phyloP scores from a whole-genome alignment of 257 asterid genomes.

The Handroanthus guayacan region DNA sequence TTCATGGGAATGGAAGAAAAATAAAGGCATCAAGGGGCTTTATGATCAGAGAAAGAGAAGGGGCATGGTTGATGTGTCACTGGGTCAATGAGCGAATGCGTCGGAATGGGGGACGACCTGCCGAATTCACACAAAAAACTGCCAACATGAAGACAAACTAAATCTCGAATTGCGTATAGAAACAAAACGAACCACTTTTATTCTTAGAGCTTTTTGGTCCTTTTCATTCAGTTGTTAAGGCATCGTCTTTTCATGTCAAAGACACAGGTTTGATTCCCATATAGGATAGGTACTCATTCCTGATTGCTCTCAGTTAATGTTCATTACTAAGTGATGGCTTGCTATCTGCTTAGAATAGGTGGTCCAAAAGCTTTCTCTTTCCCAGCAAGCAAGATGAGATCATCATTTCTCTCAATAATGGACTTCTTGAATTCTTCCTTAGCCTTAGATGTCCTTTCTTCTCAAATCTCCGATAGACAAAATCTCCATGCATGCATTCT shows the following conservation, averaged over 20 bases:
- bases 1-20: no score
- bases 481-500: background rate
- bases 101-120: background rate
- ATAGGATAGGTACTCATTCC: conserved; percentile 16
- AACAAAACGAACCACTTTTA: conserved; percentile 26
- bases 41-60: conserved; percentile 31
- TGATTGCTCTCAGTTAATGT: conserved; percentile 17
- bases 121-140: background rate
- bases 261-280: conserved; percentile 14
- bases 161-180: conserved; percentile 24
- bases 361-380: background rate
- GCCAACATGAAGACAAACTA: conserved; percentile 7
- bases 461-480: background rate
- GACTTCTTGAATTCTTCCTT: background rate
- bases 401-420: conserved; percentile 5
- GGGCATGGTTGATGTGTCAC: conserved; percentile 32
- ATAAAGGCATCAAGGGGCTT: conserved; percentile 12
- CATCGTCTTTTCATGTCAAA: conserved; percentile 25
- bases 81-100: background rate
- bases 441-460: background rate
- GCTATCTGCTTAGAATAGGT: background rate
- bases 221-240: conserved; percentile 19
- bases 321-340: conserved; percentile 3
- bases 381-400: conserved; percentile 1
- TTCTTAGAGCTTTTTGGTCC: conserved; percentile 17